Evolutionary conservation across 306 rosid genomes (phyloP).

Genomic region (Cucurbita argyrosperma): DNA sequence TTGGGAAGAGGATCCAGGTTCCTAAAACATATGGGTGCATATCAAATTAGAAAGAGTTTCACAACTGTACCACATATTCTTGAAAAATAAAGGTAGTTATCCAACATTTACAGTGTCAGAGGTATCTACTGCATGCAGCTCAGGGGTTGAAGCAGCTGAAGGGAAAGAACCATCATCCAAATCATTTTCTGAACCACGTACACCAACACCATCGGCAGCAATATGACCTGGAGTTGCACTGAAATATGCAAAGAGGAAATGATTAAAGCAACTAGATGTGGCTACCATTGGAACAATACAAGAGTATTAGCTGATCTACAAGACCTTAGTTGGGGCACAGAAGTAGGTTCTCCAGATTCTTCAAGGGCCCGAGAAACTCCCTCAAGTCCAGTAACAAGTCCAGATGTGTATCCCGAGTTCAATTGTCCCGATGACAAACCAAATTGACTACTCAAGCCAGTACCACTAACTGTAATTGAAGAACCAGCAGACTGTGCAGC

Average conservation of each 20-base stretch:
- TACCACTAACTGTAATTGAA: slow-evolving; percentile 32
- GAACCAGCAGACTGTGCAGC: slow-evolving; percentile 52
- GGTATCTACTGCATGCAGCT: slow-evolving; percentile 47
- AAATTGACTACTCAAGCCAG: slow-evolving; percentile 44
- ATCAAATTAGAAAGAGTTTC: slow-evolving; percentile 11
- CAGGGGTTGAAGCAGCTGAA: slow-evolving; percentile 53
- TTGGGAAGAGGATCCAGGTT: slow-evolving; percentile 67
- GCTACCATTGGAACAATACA: not conserved
- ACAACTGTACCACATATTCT: not conserved
- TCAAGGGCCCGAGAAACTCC: slow-evolving; percentile 59
- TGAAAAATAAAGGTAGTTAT: not conserved
- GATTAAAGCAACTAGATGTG: not conserved
- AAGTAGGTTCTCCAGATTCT: slow-evolving; percentile 47
- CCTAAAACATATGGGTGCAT: slow-evolving; percentile 36
- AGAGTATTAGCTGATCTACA: not conserved
- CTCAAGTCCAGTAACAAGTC: slow-evolving; percentile 47
- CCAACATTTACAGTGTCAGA: slow-evolving; percentile 51
- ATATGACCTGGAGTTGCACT: slow-evolving; percentile 51
- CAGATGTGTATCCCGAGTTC: slow-evolving; percentile 46
- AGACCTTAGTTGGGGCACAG: slow-evolving; percentile 55
- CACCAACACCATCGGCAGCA: slow-evolving; percentile 47
- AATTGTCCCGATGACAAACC: slow-evolving; percentile 48
- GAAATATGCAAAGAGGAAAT: slow-evolving; percentile 17
- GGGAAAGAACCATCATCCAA: slow-evolving; percentile 56
- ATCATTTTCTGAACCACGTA: slow-evolving; percentile 61